Conservation (phyloP, 202 grass and related monocot species). For the Setaria viridis region DNA sequence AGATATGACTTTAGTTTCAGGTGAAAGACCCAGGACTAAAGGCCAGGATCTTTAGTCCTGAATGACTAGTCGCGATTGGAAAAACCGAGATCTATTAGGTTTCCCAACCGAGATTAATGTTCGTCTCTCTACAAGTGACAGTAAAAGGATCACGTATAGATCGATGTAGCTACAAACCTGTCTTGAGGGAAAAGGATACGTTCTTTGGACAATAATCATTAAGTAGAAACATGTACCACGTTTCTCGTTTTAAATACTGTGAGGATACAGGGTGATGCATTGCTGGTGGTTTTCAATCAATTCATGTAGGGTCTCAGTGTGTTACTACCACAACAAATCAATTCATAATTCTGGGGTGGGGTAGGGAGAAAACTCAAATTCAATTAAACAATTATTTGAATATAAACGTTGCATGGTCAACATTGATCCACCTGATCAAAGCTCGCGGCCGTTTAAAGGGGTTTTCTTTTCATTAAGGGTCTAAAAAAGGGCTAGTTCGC, state of each 20-base stretch:
- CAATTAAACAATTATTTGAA: neutral
- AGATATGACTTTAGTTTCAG: too few relatives aligned
- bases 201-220: neutral
- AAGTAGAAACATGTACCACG: neutral
- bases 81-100: too few relatives aligned
- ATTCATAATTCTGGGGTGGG: neutral
- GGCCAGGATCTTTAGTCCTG: too few relatives aligned
- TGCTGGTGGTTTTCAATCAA: neutral
- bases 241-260: neutral
- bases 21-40: too few relatives aligned
- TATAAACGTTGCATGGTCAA: neutral
- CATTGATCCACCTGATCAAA: neutral
- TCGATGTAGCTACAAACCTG: too few relatives aligned
- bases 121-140: too few relatives aligned
- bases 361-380: neutral
- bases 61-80: too few relatives aligned
- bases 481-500: neutral
- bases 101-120: too few relatives aligned
- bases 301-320: neutral
- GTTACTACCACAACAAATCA: neutral
- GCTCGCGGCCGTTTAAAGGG: neutral
- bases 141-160: too few relatives aligned
- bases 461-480: neutral
- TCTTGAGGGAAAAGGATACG: too few relatives aligned
- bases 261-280: neutral